A percentile compares a stretch with the other conserved stretches of the same genome.
Evolutionary conservation across 192 early-diverging fungal genomes (phyloP).

Genomic region (Pilobolus umbonatus): DNA sequence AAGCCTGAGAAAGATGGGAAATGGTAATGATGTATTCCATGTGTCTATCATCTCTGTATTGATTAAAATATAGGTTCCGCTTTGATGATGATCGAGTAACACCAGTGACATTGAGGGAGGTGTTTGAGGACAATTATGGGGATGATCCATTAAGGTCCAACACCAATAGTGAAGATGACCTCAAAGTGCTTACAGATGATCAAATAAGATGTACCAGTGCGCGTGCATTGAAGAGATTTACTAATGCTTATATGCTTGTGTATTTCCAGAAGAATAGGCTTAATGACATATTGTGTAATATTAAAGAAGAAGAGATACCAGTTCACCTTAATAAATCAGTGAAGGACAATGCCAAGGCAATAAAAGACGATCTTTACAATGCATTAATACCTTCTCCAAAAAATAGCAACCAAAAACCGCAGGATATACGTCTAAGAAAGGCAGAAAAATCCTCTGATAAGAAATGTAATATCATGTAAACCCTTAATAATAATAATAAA

Average conservation of each 20-base stretch:
- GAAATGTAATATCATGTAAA: slow-evolving; percentile 15
- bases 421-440: slow-evolving; percentile 5
- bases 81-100: slow-evolving; percentile 97
- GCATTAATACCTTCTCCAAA: slow-evolving; percentile 2
- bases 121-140: slow-evolving; percentile 93
- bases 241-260: slow-evolving; percentile 99
- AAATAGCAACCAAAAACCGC: neutral
- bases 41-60: neutral
- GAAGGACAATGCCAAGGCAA: neutral
- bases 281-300: slow-evolving; percentile 61
- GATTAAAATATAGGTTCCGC: slow-evolving; percentile 45
- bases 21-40: slow-evolving; percentile 47
- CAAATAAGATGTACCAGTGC: slow-evolving; percentile 2
- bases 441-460: neutral
- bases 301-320: slow-evolving; percentile 73
- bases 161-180: neutral
- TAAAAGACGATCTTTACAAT: slow-evolving; percentile 6
- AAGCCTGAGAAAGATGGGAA: slow-evolving; percentile 72
- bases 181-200: neutral
- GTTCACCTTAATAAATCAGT: slow-evolving; percentile 59
- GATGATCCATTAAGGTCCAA: slow-evolving; percentile 57
- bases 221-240: slow-evolving; percentile 66
- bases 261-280: slow-evolving; percentile 80
- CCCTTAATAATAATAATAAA: no score
- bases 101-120: slow-evolving; percentile 72